Conservation (phyloP, 75 land plant genomes). For the Pinus taeda region DNA sequence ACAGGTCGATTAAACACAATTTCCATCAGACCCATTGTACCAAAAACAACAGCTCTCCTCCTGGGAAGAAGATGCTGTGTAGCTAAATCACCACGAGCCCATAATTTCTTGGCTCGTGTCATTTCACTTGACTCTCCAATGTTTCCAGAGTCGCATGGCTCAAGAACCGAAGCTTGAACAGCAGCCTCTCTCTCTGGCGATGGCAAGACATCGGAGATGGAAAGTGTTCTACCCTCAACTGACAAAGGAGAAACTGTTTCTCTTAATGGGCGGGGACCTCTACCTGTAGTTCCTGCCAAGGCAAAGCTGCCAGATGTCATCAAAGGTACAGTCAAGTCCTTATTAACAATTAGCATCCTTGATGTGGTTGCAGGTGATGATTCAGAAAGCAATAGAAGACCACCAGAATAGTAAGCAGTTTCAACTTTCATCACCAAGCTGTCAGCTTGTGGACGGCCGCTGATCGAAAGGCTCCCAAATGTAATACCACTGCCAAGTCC, state of each 20-base stretch:
- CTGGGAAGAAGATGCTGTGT: constrained; percentile 94
- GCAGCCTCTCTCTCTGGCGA: constrained; percentile 59
- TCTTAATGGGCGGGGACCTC: constrained; percentile 68
- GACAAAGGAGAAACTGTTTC: constrained; percentile 74
- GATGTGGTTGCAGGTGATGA: constrained; percentile 72
- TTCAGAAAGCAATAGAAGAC: constrained; percentile 84
- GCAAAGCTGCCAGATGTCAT: constrained; percentile 35
- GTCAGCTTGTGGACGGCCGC: constrained; percentile 64
- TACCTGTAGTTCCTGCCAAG: constrained; percentile 27
- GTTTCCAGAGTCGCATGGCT: constrained; percentile 26
- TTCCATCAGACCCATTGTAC: constrained; percentile 97
- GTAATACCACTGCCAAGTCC: constrained; percentile 60
- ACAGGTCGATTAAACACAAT: constrained; percentile 92
- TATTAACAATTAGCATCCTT: constrained; percentile 66
- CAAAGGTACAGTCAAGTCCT: constrained; percentile 60
- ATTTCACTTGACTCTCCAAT: constrained; percentile 51
- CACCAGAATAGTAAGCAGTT: constrained; percentile 80
- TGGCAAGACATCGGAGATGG: constrained; percentile 81
- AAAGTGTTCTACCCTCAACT: constrained; percentile 86
- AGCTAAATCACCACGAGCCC: constrained; percentile 95
- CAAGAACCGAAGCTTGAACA: constrained; percentile 69
- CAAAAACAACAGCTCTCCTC: constrained; percentile 72
- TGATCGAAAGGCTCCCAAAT: constrained; percentile 62
- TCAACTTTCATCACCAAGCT: constrained; percentile 82
- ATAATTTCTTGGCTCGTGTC: constrained; percentile 53